Percentiles rank a stretch among this genome's conserved stretches.
Evolutionary conservation across 345 rosid genomes (phyloP).

Genomic region (Moricandia arvensis): DNA sequence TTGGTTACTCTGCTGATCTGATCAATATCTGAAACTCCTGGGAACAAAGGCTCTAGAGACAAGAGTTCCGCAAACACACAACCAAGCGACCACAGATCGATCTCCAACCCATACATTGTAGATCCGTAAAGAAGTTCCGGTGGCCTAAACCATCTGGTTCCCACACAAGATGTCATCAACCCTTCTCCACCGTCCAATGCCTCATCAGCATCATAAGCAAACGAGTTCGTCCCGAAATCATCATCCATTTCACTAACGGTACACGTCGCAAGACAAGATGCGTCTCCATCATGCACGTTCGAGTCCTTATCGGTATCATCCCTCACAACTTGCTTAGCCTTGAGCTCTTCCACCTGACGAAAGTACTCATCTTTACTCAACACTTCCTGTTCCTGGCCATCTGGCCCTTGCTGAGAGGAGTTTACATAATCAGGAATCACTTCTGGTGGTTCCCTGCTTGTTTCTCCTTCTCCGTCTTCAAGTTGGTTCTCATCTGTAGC

Average conservation of each 20-base stretch:
- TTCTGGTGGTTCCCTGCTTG: constrained; percentile 35
- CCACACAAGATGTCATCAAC: constrained; percentile 82
- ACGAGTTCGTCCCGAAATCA: constrained; percentile 56
- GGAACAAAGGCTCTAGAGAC: constrained; percentile 75
- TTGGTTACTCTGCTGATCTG: constrained; percentile 70
- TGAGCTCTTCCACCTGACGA: constrained; percentile 52
- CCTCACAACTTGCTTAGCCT: constrained; percentile 41
- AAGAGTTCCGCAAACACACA: constrained; percentile 86
- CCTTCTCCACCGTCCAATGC: constrained; percentile 45
- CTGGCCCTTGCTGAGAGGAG: constrained; percentile 34
- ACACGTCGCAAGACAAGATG: constrained; percentile 92
- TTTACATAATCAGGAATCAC: constrained; percentile 41
- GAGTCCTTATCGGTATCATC: constrained; percentile 65
- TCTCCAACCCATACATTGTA: constrained; percentile 68
- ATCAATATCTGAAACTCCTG: constrained; percentile 86
- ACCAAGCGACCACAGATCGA: constrained; percentile 90
- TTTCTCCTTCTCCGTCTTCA: constrained; percentile 30
- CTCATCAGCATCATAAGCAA: constrained; percentile 60
- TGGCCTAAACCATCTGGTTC: constrained; percentile 97
- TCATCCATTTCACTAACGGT: constrained; percentile 63
- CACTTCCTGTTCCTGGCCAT: constrained; percentile 33
- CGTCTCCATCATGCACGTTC: constrained; percentile 55
- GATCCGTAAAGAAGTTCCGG: constrained; percentile 95
- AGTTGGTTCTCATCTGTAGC: constrained; percentile 43
- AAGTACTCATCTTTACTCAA: constrained; percentile 54